phyloP scores from a whole-genome alignment of 495 filamentous ascomycete genomes.

The Baudoinia panamericana region DNA sequence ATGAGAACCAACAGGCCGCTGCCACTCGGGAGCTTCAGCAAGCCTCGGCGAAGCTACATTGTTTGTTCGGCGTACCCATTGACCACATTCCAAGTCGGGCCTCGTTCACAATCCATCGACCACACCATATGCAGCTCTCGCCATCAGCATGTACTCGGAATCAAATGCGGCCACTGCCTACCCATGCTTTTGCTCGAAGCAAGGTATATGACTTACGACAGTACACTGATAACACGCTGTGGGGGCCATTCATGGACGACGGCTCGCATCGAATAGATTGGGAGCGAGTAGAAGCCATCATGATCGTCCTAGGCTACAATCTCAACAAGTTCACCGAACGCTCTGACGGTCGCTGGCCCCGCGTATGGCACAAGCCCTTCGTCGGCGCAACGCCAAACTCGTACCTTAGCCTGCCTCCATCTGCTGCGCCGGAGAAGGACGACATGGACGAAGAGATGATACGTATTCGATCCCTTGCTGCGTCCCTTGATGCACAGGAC shows the following conservation, averaged over 20 bases:
- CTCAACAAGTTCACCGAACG: slow-evolving; percentile 35
- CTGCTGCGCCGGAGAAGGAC: background rate
- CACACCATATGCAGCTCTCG: background rate
- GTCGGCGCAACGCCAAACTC: slow-evolving; percentile 35
- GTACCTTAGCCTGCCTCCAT: slow-evolving; percentile 3
- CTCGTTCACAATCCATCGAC: background rate
- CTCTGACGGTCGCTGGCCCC: slow-evolving; percentile 31
- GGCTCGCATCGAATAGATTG: slow-evolving; percentile 44
- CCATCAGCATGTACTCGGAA: slow-evolving; percentile 8
- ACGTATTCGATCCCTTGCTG: slow-evolving; percentile 16
- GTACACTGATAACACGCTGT: slow-evolving; percentile 40
- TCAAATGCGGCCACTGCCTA: slow-evolving; percentile 15
- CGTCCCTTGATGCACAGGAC: slow-evolving; percentile 37
- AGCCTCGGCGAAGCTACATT: slow-evolving; percentile 49
- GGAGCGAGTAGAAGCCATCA: slow-evolving; percentile 56
- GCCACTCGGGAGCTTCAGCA: slow-evolving; percentile 32
- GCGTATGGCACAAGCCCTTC: slow-evolving; percentile 41
- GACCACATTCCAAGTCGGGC: slow-evolving; percentile 23
- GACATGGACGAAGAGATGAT: background rate
- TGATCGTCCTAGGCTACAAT: slow-evolving; percentile 47
- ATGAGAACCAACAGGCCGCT: slow-evolving; percentile 16
- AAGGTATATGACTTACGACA: slow-evolving; percentile 53
- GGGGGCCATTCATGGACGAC: slow-evolving; percentile 51
- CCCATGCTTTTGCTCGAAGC: slow-evolving; percentile 43
- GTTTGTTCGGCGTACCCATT: slow-evolving; percentile 43